Base-by-base conservation (phyloP, 2,329 filamentous ascomycete species). In the Uncinocarpus reesii region DNA sequence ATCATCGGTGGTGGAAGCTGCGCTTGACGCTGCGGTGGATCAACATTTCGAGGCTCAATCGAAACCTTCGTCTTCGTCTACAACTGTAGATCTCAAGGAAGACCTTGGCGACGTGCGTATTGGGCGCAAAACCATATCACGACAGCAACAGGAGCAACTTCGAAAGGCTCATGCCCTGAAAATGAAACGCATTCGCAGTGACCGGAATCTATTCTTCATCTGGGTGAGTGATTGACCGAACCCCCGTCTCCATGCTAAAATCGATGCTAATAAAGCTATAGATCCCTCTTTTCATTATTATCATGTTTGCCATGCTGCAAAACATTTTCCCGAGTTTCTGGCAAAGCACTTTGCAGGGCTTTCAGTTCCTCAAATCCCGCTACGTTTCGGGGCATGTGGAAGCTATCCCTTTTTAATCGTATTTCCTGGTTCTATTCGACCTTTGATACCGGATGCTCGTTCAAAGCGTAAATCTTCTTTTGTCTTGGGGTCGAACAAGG, bases 151-250 rank as follows among this genome's bases (percentile, higher is more conserved):
- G 52, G 69, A 71, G 52, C 65, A 71, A 52, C 62, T 73, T 20
- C 61, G 69, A 48, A 64, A 65, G 42, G 68, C 71, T 42, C 70
- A 73, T 53, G 68, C 68, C 26, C 65, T 62, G 42, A 68, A 69
- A 46, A 68, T 74, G 60, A 74, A 74, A 59, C 66, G 67, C 21
- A 60, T 75, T 18, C 64, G 62, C 44, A 72, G 66, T 49, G 73
- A 76, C 55, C 63, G 70, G 49, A 75, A 75, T 53, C 61, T 75
- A n/a, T 75, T 73, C 58, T 72, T 73, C 57, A 63, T 76, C 53
- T 76, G 73, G 73, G 72, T 75, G 65, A 63, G 71, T 63, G 37
- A 11, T 35, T 24, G 6, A 7, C 18, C 7, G 11, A 29, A 24
- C 4, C n/a, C 2, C 4, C 4, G 3, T 37, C n/a, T 35, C 20